Conservation (phyloP, 176 grass and related monocot genomes). For the Musa acuminata region DNA sequence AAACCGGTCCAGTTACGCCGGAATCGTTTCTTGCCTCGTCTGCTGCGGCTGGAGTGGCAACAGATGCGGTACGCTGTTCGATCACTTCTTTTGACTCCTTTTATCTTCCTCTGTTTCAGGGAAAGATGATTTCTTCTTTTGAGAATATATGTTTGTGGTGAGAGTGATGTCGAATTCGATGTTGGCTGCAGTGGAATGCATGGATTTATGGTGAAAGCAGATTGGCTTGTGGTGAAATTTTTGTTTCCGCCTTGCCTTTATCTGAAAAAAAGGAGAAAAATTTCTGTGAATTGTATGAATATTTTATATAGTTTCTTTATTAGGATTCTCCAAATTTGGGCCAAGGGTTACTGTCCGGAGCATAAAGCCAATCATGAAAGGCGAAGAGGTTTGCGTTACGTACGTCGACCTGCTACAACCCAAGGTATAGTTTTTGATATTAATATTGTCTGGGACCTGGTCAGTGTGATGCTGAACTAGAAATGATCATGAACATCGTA, state of each 20-base stretch:
- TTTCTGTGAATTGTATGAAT: conserved; percentile 5
- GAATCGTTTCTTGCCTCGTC: conserved; percentile 29
- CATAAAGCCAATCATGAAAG: conserved; percentile 56
- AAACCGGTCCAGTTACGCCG: conserved; percentile 12
- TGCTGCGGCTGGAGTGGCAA: conserved; percentile 24
- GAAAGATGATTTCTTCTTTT: background rate
- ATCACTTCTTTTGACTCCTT: background rate
- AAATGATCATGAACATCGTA: background rate
- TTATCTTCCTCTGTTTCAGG: background rate
- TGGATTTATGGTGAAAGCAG: conserved; percentile 24
- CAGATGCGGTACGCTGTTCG: conserved; percentile 27
- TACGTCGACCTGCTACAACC: conserved; percentile 77
- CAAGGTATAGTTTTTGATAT: conserved; percentile 34
- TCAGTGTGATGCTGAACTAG: background rate
- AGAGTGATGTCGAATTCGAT: conserved; percentile 10
- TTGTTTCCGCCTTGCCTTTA: conserved; percentile 2
- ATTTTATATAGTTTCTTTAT: conserved; percentile 1
- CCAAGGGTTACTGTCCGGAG: conserved; percentile 69
- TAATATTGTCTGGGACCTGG: background rate
- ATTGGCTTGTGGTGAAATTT: conserved; percentile 34
- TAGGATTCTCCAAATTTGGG: conserved; percentile 44
- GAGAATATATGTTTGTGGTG: conserved; percentile 9
- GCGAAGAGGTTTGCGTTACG: conserved; percentile 69
- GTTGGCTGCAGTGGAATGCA: conserved; percentile 46
- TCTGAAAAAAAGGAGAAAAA: conserved; percentile 6